phyloP scores from a whole-genome alignment of 768 basidiomycete species.

The Podaxis rugospora region DNA sequence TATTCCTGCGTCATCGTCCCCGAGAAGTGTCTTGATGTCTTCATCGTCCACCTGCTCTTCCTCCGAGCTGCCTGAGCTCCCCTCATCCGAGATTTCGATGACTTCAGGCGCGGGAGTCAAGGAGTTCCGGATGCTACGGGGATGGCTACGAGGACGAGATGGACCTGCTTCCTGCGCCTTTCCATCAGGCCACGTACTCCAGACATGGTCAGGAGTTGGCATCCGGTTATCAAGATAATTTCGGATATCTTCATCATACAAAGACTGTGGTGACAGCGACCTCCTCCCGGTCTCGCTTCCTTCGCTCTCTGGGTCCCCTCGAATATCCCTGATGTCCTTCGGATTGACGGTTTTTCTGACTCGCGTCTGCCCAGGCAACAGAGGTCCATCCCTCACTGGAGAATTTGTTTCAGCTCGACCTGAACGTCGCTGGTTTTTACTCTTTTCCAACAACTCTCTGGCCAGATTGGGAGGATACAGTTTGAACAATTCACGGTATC shows the following conservation, averaged over 20 bases:
- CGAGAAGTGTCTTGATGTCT: constrained; percentile 6
- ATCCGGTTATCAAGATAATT: not conserved
- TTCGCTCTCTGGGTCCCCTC: constrained; percentile 60
- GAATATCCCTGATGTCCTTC: constrained; percentile 35
- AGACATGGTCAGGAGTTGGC: not conserved
- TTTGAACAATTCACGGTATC: constrained; percentile 5
- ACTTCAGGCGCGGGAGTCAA: not conserved
- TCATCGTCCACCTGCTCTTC: constrained; percentile 11
- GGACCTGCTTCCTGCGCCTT: not conserved
- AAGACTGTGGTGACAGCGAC: constrained; percentile 13
- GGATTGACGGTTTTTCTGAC: constrained; percentile 29
- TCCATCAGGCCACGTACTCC: not conserved
- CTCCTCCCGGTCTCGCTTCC: constrained; percentile 13
- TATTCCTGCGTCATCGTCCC: not conserved
- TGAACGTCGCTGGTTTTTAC: not conserved
- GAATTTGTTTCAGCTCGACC: not conserved
- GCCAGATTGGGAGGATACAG: constrained; percentile 10
- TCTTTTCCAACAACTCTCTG: not conserved
- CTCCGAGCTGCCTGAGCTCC: constrained; percentile 9
- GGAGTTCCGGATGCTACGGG: not conserved
- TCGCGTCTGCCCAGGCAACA: constrained; percentile 51
- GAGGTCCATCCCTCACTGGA: constrained; percentile 26
- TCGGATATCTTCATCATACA: constrained; percentile 14
- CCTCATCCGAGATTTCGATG: not conserved
- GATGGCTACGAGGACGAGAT: not conserved